Evolutionary conservation across 2,329 filamentous ascomycete species (phyloP), one percentile per base, ranked within the genome.

Genomic region (Proliferodiscus dingleyae): DNA sequence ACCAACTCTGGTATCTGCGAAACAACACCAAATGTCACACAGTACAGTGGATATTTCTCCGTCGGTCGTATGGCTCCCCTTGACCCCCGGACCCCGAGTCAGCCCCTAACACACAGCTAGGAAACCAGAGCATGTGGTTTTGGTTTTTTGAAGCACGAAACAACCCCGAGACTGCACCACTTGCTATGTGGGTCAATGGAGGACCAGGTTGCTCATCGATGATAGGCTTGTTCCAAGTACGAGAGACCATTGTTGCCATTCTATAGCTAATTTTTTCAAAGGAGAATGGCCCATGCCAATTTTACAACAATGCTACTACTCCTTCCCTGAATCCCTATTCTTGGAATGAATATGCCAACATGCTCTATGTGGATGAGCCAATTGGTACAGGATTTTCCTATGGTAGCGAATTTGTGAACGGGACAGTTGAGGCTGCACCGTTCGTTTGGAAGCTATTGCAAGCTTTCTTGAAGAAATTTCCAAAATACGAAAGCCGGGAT

Each of bases 391-490:
- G 69, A 5, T 71, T 71, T 52, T 69, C 65, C 2, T 73, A 71
- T 52, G 67, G 58, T 3, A 60, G 50, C 1, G 55, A 77, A 67
- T 43, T 66, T 68, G 50, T 67, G 69, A 64, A 47, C 3, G 69
- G 67, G 21, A 75, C 72, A 3, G 63, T 65, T 8, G 68, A 66
- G 2, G 72, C 73, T 8, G 71, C 73, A 3, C 67, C 68, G 1
- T 68, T 68, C 39, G 69, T 80, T n/a, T 81, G 76, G 77, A 71
- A 67, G 2, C 64, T 80, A n/a, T 60, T 79, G 38, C 77, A 81
- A 57, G 71, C 72, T 1, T 87, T 81, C 70, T 78, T 81, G 44
- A 69, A 75, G 4, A 73, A 78, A 23, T 86, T 86, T 47, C 80
- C 79, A 0, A 70, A 72, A 23, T 84, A 85, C 57, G 71, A 76